These are phyloP conservation scores for Suillus placidus DNA, from an alignment of 768 basidiomycete species.

Conservation along the genomic window DNA sequence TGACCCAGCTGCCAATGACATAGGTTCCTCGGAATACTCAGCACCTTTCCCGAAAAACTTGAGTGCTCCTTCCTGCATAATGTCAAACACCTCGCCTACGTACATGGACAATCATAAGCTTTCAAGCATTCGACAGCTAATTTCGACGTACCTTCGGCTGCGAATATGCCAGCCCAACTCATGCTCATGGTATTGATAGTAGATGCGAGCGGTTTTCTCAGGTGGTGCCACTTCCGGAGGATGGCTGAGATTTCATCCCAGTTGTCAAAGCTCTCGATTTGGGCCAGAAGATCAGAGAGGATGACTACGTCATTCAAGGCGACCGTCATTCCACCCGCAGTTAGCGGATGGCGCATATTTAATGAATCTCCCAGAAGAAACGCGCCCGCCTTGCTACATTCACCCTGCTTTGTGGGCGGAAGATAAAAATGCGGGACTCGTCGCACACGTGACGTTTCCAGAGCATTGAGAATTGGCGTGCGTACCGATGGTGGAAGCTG, in stretches of 20 bases:
- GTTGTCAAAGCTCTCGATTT: constrained; percentile 43
- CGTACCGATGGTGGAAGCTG: constrained; percentile 73
- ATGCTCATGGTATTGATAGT: constrained; percentile 89
- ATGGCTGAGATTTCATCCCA: constrained; percentile 49
- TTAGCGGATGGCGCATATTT: constrained; percentile 96
- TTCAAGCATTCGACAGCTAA: background rate
- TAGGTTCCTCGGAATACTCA: background rate
- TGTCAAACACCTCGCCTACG: background rate
- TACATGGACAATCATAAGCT: background rate
- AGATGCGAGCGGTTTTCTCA: constrained; percentile 73
- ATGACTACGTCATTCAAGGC: constrained; percentile 80
- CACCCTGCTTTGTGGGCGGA: constrained; percentile 67
- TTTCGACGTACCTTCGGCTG: constrained; percentile 72
- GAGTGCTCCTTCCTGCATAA: background rate
- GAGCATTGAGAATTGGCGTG: constrained; percentile 56
- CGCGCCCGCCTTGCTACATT: constrained; percentile 56
- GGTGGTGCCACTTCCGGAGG: constrained; percentile 77
- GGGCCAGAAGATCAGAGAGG: constrained; percentile 57
- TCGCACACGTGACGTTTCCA: constrained; percentile 72
- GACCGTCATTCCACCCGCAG: constrained; percentile 95
- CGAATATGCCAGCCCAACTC: constrained; percentile 87
- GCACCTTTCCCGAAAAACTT: background rate
- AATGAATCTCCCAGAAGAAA: constrained; percentile 88
- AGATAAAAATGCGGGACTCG: constrained; percentile 93
- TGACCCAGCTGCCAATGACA: background rate